Evolutionary conservation across 129 eudicot species (phyloP), one percentile per base, ranked within the genome.

Genomic region (Escallonia rubra): DNA sequence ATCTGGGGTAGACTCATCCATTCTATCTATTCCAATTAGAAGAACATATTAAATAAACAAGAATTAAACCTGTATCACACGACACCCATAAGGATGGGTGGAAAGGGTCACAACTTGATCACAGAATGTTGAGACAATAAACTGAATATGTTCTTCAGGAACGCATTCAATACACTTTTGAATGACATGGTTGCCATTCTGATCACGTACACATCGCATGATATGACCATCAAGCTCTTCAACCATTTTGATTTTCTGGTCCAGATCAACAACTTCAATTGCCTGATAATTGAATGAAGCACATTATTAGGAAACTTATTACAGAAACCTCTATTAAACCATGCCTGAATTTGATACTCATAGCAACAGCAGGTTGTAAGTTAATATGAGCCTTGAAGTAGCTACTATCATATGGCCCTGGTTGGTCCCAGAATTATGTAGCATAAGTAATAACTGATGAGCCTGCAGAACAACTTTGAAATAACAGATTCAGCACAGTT

Each of bases 131-230:
- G 81, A 69, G 15, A 91, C 76, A 44, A 91, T 91, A 52, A 87
- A 91, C 40, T 91, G 92, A 72, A 87, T 87, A 66, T 87, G 79
- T 54, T 85, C 92, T 76, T 91, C 97, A 7, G 97, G 97, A 15
- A 85, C 97, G 78, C 97, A 91, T 72, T 91, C 97, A n/a, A 87
- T 91, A 74, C 97, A 91, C 81, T 91, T 91, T 71, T 87, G 97
- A 61, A 87, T 78, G 57, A 91, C 97, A 78, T 91, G 96, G 52
- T 91, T 91, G 54, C 97, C 97, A 41, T 91, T 91, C 61, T 91
- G 97, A 75, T 91, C 97, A 39, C 97, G 96, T 41, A 87, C 97
- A 75, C 97, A 91, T 10, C 96, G 87, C 93, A 91, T 91, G 43
- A 91, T 77, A 71, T 87, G 87, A 43, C 97, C 97, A 66, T 91